Conservation (phyloP, 305 asterid genomes). For the Fraxinus platypoda region DNA sequence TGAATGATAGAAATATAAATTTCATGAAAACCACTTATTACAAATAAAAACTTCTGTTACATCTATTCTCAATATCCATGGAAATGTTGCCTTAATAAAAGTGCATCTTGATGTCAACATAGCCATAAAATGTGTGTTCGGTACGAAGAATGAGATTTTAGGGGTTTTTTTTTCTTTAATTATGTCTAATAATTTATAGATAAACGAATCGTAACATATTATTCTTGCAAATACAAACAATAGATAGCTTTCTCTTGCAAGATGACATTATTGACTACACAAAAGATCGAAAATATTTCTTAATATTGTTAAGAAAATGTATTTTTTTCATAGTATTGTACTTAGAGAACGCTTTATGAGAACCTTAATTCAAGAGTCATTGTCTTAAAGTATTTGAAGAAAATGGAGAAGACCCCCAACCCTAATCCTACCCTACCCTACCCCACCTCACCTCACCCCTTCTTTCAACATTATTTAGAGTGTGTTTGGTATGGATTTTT, state of each 20-base stretch:
- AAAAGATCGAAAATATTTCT: background rate
- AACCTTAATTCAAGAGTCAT: background rate
- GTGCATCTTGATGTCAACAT: no score
- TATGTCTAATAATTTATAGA: no score
- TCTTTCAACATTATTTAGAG: background rate
- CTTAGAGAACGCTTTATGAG: background rate
- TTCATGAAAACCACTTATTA: background rate
- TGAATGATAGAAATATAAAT: background rate
- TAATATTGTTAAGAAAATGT: no score
- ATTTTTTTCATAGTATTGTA: no score
- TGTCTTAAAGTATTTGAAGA: background rate
- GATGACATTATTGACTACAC: background rate
- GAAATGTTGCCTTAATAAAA: no score
- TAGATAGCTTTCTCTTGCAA: background rate
- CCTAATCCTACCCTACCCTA: background rate
- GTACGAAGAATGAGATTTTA: background rate
- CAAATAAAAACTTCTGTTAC: background rate
- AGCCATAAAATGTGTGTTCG: no score
- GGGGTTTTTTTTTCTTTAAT: background rate
- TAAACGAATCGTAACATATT: no score
- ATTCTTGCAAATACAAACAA: background rate
- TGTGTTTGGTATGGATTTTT: no score
- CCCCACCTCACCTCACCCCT: background rate
- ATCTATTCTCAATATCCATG: background rate
- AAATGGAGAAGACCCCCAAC: background rate